Evolutionary conservation across 768 basidiomycete genomes (phyloP), one percentile per base, ranked within the genome.

Genomic region (Galerina sulciceps): DNA sequence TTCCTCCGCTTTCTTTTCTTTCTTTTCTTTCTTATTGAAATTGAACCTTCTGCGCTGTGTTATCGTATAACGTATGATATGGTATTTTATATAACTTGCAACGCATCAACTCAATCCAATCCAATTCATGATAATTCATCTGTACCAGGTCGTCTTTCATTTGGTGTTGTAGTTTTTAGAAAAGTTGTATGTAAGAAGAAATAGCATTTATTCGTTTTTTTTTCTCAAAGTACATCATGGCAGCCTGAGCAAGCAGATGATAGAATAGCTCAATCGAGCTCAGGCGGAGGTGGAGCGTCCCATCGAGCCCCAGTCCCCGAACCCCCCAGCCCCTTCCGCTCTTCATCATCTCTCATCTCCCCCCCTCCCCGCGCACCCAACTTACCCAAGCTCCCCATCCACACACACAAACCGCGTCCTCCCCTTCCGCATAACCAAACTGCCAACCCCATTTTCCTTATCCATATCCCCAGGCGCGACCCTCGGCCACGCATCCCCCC

Each of bases 111-210:
- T n/a, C 35, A 34, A 36, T 49, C 35, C 47, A 14, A 34, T 10
- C 31, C 35, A 55, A 46, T 22, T 37, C 23, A 26, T 26, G 26
- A 26, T 26, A 43, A 56, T 47, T 17, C 46, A 41, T 49, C n/a
- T 48, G 31, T 23, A 14, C 40, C 43, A 40, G 22, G 44, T 37
- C 26, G 22, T 59, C 44, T 36, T 59, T 51, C 57, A 61, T 52
- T 42, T 58, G 60, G 52, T 50, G 60, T 65, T 62, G 60, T 53
- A 41, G 34, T 52, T 52, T 49, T 56, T 62, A 60, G 40, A 57
- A 65, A 57, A 53, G 59, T 60, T 59, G 53, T 49, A 43, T 44
- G 41, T 23, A 17, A 40, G 35, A 49, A 10, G 40, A 14, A 20
- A 31, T 18, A 17, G 23, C 34, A 36, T 15, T 55, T 15, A 41